Base-by-base conservation (phyloP, 2,329 filamentous ascomycete genomes). In the Cladobotryum protrusum region DNA sequence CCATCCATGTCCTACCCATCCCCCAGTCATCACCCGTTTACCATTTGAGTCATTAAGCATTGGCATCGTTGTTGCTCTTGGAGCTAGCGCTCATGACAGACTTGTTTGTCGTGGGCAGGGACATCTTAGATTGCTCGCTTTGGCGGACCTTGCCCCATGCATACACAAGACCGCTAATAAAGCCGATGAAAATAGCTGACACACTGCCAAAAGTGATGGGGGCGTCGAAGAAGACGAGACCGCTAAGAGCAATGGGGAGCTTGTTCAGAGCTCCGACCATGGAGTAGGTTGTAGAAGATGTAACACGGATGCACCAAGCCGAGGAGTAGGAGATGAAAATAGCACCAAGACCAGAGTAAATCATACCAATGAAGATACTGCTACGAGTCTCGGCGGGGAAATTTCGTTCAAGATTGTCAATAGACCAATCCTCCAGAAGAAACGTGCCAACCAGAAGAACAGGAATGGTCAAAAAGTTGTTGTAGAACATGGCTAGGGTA, bases 311-410 rank as follows among this genome's bases (percentile, higher is more conserved):
- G 67, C 93, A 97, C 93, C 93, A 99, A 35, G 93, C 93, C 14
- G 92, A 96, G 65, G 90, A 95, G 79, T 99, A 99, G n/a, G 92
- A 97, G 70, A 99, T 99, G 73, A 96, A 96, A 63, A 97, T 91
- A 45, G 91, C 88, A 34, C 85, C 91, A 48, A 96, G 77, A 53
- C 93, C 93, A 5, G 93, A 96, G 71, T 97, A 87, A 63, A 97
- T 74, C 88, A 97, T 96, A 63, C 91, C 88, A 53, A 87, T 72
- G 59, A 95, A 79, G 60, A 96, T 83, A 59, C 76, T 80, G 69
- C 89, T 93, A 61, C 91, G 87, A 33, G 82, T 76, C 57, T 86
- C 86, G n/a, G 74, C 60, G 2, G 93, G 93, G 75, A 99, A 99
- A 77, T 97, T 97, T 69, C 79, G 83, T 59, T 75, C 71, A 59